Conservation (phyloP, 148 eudicot species). For the Cornus suecica region DNA sequence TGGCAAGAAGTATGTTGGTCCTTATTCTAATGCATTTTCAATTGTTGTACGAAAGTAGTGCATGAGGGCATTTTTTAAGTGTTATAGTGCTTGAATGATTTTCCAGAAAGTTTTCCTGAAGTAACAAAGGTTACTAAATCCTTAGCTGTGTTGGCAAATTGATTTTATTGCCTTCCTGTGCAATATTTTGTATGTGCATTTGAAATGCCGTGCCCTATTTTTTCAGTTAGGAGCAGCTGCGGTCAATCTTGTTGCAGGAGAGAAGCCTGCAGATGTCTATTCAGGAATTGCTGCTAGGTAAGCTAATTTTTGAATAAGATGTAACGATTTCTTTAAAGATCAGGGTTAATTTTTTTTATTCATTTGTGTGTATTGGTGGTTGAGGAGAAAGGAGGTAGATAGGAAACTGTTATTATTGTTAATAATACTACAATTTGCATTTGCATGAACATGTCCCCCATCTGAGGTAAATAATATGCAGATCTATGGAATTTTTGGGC, state of each 20-base stretch:
- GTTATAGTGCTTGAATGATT: not conserved
- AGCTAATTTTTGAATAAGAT: conserved; percentile 1
- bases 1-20: not conserved
- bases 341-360: too few species aligned
- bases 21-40: too few species aligned
- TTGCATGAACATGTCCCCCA: too few species aligned
- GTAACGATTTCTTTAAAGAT: too few species aligned
- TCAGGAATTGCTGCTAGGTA: conserved; percentile 94
- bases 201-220: conserved; percentile 9
- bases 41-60: too few species aligned
- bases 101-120: not conserved
- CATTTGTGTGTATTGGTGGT: too few species aligned
- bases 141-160: not conserved
- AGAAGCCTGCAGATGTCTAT: conserved; percentile 97
- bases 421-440: too few species aligned
- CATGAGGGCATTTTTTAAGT: not conserved
- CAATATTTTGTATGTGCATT: not conserved
- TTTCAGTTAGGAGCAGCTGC: conserved; percentile 89
- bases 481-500: too few species aligned
- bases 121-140: not conserved
- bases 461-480: too few species aligned
- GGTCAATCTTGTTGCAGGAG: conserved; percentile 92
- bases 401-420: too few species aligned
- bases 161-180: not conserved
- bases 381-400: too few species aligned